Percentiles rank a stretch among this genome's conserved stretches.
phyloP scores from a whole-genome alignment of 2,329 filamentous ascomycete species.

The Penicillium sp. region DNA sequence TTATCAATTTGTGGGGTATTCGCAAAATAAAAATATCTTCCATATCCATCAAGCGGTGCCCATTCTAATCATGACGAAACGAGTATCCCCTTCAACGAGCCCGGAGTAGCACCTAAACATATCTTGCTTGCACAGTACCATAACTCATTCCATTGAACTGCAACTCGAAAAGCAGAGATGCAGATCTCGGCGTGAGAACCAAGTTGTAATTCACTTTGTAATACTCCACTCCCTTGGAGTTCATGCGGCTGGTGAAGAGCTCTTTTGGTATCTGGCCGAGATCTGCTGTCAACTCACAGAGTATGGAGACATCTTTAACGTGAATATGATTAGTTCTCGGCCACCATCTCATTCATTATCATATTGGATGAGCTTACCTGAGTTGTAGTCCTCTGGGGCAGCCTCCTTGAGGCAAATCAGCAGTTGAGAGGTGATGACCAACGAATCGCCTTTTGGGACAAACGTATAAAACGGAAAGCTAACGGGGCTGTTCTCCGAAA shows the following conservation, averaged over 20 bases:
- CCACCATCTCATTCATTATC: background rate
- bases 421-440: background rate
- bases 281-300: slow-evolving; percentile 22
- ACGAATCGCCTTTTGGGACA: fast-evolving
- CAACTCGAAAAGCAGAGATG: slow-evolving; percentile 24
- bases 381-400: slow-evolving; percentile 1
- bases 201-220: slow-evolving; percentile 11
- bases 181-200: slow-evolving; percentile 22
- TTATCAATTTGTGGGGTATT: background rate
- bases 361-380: background rate
- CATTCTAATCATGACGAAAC: background rate
- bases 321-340: background rate
- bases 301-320: slow-evolving; percentile 1
- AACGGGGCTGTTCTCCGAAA: slow-evolving; percentile 20
- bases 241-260: slow-evolving; percentile 15
- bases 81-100: background rate
- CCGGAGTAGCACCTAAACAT: background rate
- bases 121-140: slow-evolving; percentile 18
- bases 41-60: background rate
- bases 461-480: background rate
- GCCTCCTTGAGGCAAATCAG: slow-evolving; percentile 4
- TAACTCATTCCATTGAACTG: slow-evolving; percentile 28
- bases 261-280: slow-evolving; percentile 19
- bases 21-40: background rate
- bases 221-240: slow-evolving; percentile 18